These are phyloP conservation scores for Raffaelea albimanens DNA, from an alignment of 2,329 filamentous ascomycete species.

Conservation along the genomic window DNA sequence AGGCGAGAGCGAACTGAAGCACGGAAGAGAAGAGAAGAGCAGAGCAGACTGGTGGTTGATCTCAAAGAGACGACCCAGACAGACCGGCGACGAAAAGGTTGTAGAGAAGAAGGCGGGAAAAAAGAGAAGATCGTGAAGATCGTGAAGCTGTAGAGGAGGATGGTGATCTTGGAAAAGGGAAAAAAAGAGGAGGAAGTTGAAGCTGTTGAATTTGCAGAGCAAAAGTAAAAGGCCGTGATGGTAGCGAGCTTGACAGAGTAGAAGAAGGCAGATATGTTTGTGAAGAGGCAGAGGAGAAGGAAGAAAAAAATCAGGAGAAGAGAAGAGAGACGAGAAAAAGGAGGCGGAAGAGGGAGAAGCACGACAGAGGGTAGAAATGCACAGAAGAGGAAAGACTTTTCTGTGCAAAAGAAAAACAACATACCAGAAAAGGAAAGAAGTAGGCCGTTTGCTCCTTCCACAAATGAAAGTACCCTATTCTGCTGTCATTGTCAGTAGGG, in stretches of 20 bases:
- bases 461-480: background rate
- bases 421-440: background rate
- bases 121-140: no score
- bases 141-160: no score
- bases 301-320: background rate
- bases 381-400: background rate
- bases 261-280: background rate
- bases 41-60: no score
- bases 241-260: background rate
- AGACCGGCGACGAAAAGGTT: no score
- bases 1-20: no score
- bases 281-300: background rate
- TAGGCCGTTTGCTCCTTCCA: no score
- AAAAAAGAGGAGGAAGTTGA: conserved; percentile 1
- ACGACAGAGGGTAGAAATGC: background rate
- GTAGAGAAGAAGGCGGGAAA: background rate
- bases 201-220: no score
- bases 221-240: no score
- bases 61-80: no score
- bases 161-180: background rate
- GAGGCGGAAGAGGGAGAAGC: background rate
- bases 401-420: background rate
- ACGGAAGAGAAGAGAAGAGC: no score
- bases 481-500: background rate
- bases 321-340: background rate